Base-by-base conservation (phyloP, 176 grass and related monocot genomes). In the Triticum monococcum region DNA sequence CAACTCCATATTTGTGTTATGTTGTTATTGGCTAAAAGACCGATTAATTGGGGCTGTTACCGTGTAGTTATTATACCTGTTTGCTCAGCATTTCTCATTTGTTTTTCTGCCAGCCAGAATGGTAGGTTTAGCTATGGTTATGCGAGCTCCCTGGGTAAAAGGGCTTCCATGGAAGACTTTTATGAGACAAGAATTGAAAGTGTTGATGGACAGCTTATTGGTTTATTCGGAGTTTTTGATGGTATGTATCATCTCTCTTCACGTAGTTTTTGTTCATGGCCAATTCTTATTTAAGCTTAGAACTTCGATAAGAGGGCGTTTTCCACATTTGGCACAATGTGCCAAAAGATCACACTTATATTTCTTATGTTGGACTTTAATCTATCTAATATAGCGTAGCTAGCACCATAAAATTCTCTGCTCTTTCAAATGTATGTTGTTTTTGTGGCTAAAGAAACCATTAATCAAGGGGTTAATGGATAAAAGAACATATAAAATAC, bases 181-280 rank as follows among this genome's bases (percentile, higher is more conserved):
- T 92, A 92, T 13, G 90, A 92, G 79, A 86, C 90, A 68, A 92
- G 85, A 89, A 92, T 92, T 87, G 90, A 92, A 20, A 74, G 73
- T 75, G 83, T 92, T 32, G 90, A 92, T 43, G 90, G 90, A 4
- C 83, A 92, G 68, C 81, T 86, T 80, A 24, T 92, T 89, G 90
- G 90, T 20, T 77, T 92, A 28, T 92, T 92, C 12, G 90, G 87
- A 69, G 90, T 92, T 68, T 92, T 92, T 86, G 90, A 92, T 62
- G 90, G 90, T 92, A 89, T 14, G 90, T 92, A 86, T 13, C 73
- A 9, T 86, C 35, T 74, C 28, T 60, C 69, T 86, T 41, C 4
- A 68, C 43, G 12, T 50, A 62, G 16, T 9, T 80, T 75, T 12
- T 73, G 30, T 68, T 28, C 13, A 3, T 64, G 12, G 5, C 5